Evolutionary conservation across 2,329 filamentous ascomycete genomes (phyloP), one percentile per base, ranked within the genome.

Genomic region (Colletotrichum scovillei): DNA sequence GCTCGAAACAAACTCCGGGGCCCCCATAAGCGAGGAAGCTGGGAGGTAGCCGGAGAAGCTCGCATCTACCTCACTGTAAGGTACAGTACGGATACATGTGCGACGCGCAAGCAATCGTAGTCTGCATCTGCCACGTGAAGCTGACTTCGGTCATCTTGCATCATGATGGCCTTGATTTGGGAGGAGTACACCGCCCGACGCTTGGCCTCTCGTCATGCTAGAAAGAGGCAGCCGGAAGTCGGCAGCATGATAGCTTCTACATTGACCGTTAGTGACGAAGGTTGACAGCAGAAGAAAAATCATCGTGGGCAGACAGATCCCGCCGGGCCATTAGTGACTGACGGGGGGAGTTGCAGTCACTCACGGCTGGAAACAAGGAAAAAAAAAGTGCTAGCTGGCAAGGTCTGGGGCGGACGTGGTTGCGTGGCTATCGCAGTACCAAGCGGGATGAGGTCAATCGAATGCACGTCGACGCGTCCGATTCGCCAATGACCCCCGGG

Each of bases 381-480:
- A n/a, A 69, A 72, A n/a, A 12, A 22, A 12, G 42, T 42, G 30
- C 63, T 66, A 56, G 28, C 52, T 38, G 55, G 57, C 60, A 65
- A 58, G 58, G 49, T 32, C 35, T 46, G 63, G 55, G 19, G 22
- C 11, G 46, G 14, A 24, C 60, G 30, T 56, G 9, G 30, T 46
- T 60, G 42, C 42, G 28, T 59, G 59, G 52, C 58, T 38, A 63
- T 59, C 42, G n/a, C 65, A 26, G 28, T 24, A 32, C n/a, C 35
- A 42, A 14, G 67, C 49, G 53, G 14, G 28, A 63, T 69, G 69
- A 72, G 66, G 69, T 72, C 65, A 72, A 72, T 53, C 9, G 6
- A 46, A 52, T 46, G 58, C 32, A 26, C 28, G 3, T 30, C 22
- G 26, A 5, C 24, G 32, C 30, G 52, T 64, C 24, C 63, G 65